phyloP scores from a whole-genome alignment of 495 filamentous ascomycete species.

The Talaromyces wortmannii region DNA sequence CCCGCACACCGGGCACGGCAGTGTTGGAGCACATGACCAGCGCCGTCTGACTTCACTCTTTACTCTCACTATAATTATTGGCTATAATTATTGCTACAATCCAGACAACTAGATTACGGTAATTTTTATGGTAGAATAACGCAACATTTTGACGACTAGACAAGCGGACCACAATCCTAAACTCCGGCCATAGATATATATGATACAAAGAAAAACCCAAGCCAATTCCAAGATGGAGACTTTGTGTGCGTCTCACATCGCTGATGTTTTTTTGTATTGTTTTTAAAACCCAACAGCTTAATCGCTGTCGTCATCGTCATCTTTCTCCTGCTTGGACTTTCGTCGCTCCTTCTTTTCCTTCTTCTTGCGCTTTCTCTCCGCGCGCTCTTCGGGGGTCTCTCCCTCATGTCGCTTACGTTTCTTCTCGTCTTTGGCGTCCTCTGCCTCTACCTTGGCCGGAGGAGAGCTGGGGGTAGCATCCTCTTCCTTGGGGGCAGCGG shows the following conservation, averaged over 20 bases:
- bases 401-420: conserved; percentile 80
- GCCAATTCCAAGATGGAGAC: neutral
- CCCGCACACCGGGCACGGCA: neutral
- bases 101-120: no score
- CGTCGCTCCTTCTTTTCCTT: conserved; percentile 68
- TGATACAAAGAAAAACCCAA: conserved; percentile 4
- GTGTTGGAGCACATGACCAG: no score
- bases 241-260: neutral
- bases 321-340: conserved; percentile 51
- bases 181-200: conserved; percentile 5
- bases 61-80: neutral
- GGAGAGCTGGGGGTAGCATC: conserved; percentile 25
- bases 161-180: neutral
- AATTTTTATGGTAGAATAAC: no score
- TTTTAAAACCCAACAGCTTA: conserved; percentile 17
- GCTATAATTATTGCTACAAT: no score
- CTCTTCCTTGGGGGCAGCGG: conserved; percentile 29
- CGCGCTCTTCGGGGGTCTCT: conserved; percentile 69
- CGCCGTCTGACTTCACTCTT: no score
- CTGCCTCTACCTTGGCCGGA: conserved; percentile 24
- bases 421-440: conserved; percentile 47
- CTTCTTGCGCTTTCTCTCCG: conserved; percentile 69
- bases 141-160: no score
- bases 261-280: neutral
- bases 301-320: conserved; percentile 52